phyloP scores from a whole-genome alignment of 805 yeast species.

The Komagataella kurtzmanii region DNA sequence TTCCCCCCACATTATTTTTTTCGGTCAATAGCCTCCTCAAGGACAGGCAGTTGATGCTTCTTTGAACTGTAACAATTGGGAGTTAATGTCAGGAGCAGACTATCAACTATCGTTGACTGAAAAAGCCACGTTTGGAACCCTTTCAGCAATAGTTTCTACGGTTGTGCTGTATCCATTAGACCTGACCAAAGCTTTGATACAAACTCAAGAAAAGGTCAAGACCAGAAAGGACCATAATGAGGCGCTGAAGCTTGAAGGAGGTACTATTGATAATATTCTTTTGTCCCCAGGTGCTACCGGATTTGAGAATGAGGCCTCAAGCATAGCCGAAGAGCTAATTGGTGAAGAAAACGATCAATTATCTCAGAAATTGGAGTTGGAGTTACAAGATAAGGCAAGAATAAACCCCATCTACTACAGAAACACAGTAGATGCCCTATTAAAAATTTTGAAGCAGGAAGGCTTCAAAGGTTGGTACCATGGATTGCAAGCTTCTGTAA shows the following conservation, averaged over 20 bases:
- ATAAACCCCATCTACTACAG: slow-evolving; percentile 21
- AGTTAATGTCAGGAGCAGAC: background rate
- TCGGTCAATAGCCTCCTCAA: background rate
- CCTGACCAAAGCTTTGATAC: slow-evolving; percentile 62
- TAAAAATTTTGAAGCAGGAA: slow-evolving; percentile 38
- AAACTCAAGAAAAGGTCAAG: slow-evolving; percentile 51
- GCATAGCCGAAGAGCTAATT: slow-evolving; percentile 7
- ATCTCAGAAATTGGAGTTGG: background rate
- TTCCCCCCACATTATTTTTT: background rate
- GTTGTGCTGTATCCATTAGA: slow-evolving; percentile 73
- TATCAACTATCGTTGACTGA: slow-evolving; percentile 47
- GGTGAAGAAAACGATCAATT: slow-evolving; percentile 11
- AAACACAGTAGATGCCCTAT: slow-evolving; percentile 49
- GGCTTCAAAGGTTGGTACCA: slow-evolving; percentile 62
- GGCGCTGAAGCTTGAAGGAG: slow-evolving; percentile 2
- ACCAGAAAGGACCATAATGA: background rate
- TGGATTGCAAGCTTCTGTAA: slow-evolving; percentile 53
- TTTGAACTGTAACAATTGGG: background rate
- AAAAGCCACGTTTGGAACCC: slow-evolving; percentile 70
- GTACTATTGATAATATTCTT: slow-evolving; percentile 1
- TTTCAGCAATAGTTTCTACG: slow-evolving; percentile 73
- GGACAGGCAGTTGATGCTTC: background rate
- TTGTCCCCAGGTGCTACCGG: background rate
- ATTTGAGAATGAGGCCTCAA: background rate
- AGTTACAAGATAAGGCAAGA: background rate